A percentile compares a stretch with the other conserved stretches of the same genome.
phyloP scores from a whole-genome alignment of 805 yeast genomes.

The Lipomyces spencermartinsiae region DNA sequence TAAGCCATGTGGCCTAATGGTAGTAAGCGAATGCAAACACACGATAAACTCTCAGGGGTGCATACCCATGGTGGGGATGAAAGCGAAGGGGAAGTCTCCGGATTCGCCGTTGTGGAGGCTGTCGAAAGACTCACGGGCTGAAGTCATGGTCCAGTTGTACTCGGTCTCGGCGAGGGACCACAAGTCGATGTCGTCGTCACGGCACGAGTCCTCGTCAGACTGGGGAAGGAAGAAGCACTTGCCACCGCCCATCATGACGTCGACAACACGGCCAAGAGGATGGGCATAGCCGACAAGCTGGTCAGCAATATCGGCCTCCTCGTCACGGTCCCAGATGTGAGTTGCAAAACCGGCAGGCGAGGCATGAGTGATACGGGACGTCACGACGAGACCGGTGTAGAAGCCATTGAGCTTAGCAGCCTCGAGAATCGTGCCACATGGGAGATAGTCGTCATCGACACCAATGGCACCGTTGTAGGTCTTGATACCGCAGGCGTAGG shows the following conservation, averaged over 20 bases:
- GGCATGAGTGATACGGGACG: conserved; percentile 92
- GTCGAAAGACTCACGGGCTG: conserved; percentile 64
- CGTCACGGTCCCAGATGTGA: conserved; percentile 75
- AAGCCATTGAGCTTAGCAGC: conserved; percentile 84
- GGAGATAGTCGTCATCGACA: conserved; percentile 68
- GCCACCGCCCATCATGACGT: conserved; percentile 82
- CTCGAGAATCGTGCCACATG: conserved; percentile 89
- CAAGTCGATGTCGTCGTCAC: conserved; percentile 73
- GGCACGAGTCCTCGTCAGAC: conserved; percentile 61
- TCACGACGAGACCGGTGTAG: conserved; percentile 87
- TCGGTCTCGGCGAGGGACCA: conserved; percentile 63
- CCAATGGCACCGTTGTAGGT: conserved; percentile 91
- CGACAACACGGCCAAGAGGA: conserved; percentile 79
- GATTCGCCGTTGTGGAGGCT: conserved; percentile 60
- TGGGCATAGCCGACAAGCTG: conserved; percentile 80
- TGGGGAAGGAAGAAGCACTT: conserved; percentile 78
- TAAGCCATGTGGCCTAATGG: conserved; percentile 75
- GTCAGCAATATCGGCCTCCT: conserved; percentile 84
- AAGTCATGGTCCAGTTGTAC: conserved; percentile 50
- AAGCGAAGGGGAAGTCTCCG: conserved; percentile 77
- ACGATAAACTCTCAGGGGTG: not conserved
- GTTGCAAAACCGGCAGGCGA: conserved; percentile 91
- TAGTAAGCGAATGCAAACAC: not conserved
- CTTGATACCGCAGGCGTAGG: conserved; percentile 83
- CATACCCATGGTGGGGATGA: conserved; percentile 64